Conservation (phyloP, 495 filamentous ascomycete species). For the Aspergillus taichungensis region DNA sequence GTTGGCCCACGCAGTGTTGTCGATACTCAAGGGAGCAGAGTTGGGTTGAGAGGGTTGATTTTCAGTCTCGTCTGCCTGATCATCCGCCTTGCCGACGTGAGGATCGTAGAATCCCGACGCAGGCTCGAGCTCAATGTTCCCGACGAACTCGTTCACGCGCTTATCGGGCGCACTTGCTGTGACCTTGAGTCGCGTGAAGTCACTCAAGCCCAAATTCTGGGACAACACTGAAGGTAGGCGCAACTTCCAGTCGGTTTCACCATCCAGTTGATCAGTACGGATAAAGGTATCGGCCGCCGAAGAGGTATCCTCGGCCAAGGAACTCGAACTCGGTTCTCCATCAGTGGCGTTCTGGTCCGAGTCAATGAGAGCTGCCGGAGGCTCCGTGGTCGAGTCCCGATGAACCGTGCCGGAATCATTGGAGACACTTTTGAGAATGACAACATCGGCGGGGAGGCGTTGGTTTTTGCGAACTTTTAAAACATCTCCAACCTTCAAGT, state of each 20-base stretch:
- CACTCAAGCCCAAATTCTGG: constrained; percentile 57
- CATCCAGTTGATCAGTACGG: constrained; percentile 93
- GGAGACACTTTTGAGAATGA: constrained; percentile 78
- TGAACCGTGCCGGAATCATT: constrained; percentile 43
- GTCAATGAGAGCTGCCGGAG: constrained; percentile 18
- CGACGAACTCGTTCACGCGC: constrained; percentile 88
- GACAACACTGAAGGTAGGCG: constrained; percentile 77
- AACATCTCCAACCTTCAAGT: constrained; percentile 90
- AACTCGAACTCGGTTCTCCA: constrained; percentile 5
- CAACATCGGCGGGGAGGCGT: constrained; percentile 86
- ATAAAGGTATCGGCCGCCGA: constrained; percentile 85
- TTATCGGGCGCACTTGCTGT: constrained; percentile 82
- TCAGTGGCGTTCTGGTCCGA: constrained; percentile 9
- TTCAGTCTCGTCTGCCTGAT: constrained; percentile 10
- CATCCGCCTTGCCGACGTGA: constrained; percentile 32
- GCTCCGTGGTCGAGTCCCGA: constrained; percentile 10
- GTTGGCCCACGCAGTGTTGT: constrained; percentile 98
- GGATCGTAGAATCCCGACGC: constrained; percentile 31
- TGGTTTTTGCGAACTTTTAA: constrained; percentile 85
- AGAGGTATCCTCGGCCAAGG: constrained; percentile 8
- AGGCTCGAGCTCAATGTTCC: constrained; percentile 60
- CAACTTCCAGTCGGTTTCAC: constrained; percentile 98
- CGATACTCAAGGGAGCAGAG: constrained; percentile 74
- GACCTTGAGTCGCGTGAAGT: constrained; percentile 66
- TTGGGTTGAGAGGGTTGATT: constrained; percentile 24